Evolutionary conservation across 1,284 basidiomycete genomes (phyloP), one percentile per base, ranked within the genome.

Genomic region (Mycena sp.): DNA sequence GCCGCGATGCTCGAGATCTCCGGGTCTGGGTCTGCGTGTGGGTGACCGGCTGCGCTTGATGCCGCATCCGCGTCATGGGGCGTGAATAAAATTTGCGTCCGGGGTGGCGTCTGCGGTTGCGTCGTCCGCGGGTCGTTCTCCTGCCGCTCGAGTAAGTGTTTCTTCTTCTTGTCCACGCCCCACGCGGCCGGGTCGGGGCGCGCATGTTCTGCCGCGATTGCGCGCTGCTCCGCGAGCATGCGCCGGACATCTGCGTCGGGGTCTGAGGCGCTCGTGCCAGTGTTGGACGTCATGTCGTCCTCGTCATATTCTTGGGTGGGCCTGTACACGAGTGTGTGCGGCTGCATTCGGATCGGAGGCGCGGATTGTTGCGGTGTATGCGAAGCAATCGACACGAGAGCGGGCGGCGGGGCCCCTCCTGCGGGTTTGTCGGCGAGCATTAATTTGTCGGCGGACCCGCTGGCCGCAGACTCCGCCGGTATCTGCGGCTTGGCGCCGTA

Each of bases 171-270:
- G 28, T 57, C 49, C 32, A 14, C 54, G 12, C n/a, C 55, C 45
- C 37, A 51, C 19, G 16, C 41, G 6, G 51, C 44, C 16, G 49
- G 19, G 19, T 37, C 45, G n/a, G 61, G 61, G 25, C 38, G 23
- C 21, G 49, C 50, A 35, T 63, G 45, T 26, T 63, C 61, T 23
- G 59, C 59, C 52, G 48, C 59, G 3, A 61, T 37, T 4, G 41
- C 51, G 44, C 52, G 61, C 54, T 63, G 61, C 46, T 63, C 53
- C 54, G 48, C 61, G 6, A 63, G 23, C 32, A 63, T 45, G 40
- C 32, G 43, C 37, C 21, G 44, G 21, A 57, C 10, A 0, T 49
- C 45, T 19, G 45, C 44, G 59, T 49, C 30, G n/a, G 35, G 35
- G 32, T 48, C 45, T 28, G 51, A 41, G 28, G 19, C 44, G 32